phyloP scores from a whole-genome alignment of 768 basidiomycete species.

The Serendipita indica region DNA sequence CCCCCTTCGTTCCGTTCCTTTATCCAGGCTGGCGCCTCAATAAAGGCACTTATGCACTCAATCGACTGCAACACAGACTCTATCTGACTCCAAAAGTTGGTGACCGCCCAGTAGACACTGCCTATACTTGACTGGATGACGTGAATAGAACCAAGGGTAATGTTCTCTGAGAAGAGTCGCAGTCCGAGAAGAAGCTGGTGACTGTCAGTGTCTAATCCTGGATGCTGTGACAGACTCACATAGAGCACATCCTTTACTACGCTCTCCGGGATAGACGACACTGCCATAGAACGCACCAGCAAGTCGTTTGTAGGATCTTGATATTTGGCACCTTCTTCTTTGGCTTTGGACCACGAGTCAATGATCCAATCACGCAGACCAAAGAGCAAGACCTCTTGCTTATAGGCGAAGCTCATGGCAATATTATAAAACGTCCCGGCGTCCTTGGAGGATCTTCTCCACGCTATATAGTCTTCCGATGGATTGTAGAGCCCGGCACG shows the following conservation, averaged over 20 bases:
- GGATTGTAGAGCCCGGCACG: not conserved
- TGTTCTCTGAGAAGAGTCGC: not conserved
- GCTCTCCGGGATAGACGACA: conserved; percentile 2
- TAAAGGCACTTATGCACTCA: not conserved
- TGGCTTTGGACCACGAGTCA: conserved; percentile 17
- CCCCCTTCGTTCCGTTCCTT: not conserved
- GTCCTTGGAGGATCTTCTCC: not conserved
- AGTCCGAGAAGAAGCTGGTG: not conserved
- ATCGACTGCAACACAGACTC: not conserved
- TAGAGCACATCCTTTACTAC: conserved; percentile 5
- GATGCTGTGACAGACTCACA: not conserved
- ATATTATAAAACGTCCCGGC: not conserved
- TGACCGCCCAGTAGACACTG: not conserved
- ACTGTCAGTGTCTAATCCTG: not conserved
- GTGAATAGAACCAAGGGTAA: not conserved
- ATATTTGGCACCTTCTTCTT: not conserved
- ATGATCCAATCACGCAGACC: conserved; percentile 22
- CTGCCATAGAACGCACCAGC: conserved; percentile 1
- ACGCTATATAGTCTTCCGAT: not conserved
- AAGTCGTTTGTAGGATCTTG: conserved; percentile 5
- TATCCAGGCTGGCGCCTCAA: not conserved
- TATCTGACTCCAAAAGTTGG: not conserved
- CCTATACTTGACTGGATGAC: conserved; percentile 11
- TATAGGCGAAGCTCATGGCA: conserved; percentile 1
- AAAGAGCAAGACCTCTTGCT: conserved; percentile 19